These are phyloP conservation scores for Pythium diclinum DNA, from an alignment of 352 stramenopile genomes.

Conservation along the genomic window DNA sequence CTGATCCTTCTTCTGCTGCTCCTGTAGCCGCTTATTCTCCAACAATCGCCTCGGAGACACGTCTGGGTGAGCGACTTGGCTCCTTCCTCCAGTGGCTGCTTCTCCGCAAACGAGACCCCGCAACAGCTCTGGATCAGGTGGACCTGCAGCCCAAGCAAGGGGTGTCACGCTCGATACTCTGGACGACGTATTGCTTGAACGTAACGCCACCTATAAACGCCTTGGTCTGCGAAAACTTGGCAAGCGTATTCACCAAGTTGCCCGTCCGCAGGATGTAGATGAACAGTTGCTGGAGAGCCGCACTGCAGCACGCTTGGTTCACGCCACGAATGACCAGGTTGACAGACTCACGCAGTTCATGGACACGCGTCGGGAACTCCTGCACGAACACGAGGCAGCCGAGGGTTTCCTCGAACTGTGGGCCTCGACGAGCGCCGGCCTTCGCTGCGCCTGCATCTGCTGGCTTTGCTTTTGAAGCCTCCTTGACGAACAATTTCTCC, in stretches of 20 bases:
- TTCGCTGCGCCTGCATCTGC: slow-evolving; percentile 11
- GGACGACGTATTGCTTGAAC: slow-evolving; percentile 84
- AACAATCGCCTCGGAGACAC: no score
- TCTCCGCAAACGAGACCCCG: slow-evolving; percentile 70
- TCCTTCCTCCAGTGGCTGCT: slow-evolving; percentile 64
- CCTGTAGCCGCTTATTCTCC: slow-evolving; percentile 28
- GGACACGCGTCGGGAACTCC: slow-evolving; percentile 69
- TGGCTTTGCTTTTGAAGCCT: slow-evolving; percentile 53
- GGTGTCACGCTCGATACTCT: slow-evolving; percentile 80
- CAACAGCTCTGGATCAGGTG: slow-evolving; percentile 69
- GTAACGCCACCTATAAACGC: slow-evolving; percentile 79
- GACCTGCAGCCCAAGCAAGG: slow-evolving; percentile 70
- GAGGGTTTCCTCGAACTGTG: slow-evolving; percentile 71
- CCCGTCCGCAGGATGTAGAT: slow-evolving; percentile 85
- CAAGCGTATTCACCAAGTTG: slow-evolving; percentile 73
- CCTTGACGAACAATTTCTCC: slow-evolving; percentile 81
- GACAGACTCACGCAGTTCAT: slow-evolving; percentile 77
- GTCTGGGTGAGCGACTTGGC: slow-evolving; percentile 51
- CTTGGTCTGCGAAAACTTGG: slow-evolving; percentile 87
- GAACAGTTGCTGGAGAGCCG: slow-evolving; percentile 73
- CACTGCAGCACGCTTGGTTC: slow-evolving; percentile 76
- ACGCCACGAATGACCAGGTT: slow-evolving; percentile 72
- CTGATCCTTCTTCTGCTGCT: slow-evolving; percentile 25
- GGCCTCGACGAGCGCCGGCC: no score
- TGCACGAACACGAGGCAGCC: slow-evolving; percentile 82